Evolutionary conservation across 352 stramenopile genomes (phyloP).

Genomic region (Phytophthora pisi): DNA sequence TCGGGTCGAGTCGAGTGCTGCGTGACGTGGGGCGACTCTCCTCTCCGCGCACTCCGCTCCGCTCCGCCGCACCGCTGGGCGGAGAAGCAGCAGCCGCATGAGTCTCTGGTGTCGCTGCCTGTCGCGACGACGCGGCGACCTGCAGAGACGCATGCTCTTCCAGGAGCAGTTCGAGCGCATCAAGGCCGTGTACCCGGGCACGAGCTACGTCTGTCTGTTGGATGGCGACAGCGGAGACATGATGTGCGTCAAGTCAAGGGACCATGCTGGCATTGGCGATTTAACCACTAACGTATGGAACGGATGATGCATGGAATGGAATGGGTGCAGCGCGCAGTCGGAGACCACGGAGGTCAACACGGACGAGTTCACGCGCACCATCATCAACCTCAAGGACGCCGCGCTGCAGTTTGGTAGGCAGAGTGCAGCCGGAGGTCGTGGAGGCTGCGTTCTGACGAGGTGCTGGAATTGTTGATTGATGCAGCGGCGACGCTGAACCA

Average conservation of each 20-base stretch:
- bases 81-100: conserved; percentile 37
- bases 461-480: neutral
- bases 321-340: conserved; percentile 60
- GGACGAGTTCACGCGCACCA: conserved; percentile 79
- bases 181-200: conserved; percentile 73
- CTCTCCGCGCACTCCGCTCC: conserved; percentile 6
- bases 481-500: conserved; percentile 81
- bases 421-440: neutral
- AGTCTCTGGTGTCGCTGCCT: conserved; percentile 76
- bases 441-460: neutral
- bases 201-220: conserved; percentile 81
- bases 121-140: conserved; percentile 65
- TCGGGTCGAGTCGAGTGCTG: conserved; percentile 23
- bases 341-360: conserved; percentile 69
- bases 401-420: conserved; percentile 80
- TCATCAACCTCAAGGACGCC: conserved; percentile 81
- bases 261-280: neutral
- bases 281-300: neutral
- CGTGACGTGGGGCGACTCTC: conserved; percentile 27
- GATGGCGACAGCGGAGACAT: conserved; percentile 79
- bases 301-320: neutral
- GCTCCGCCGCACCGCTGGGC: conserved; percentile 1
- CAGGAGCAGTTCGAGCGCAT: conserved; percentile 83
- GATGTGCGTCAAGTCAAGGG: conserved; percentile 56
- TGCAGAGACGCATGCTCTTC: conserved; percentile 57